Evolutionary conservation across 2,329 filamentous ascomycete species (phyloP).

Genomic region (Parasarocladium wereldwijsianum): DNA sequence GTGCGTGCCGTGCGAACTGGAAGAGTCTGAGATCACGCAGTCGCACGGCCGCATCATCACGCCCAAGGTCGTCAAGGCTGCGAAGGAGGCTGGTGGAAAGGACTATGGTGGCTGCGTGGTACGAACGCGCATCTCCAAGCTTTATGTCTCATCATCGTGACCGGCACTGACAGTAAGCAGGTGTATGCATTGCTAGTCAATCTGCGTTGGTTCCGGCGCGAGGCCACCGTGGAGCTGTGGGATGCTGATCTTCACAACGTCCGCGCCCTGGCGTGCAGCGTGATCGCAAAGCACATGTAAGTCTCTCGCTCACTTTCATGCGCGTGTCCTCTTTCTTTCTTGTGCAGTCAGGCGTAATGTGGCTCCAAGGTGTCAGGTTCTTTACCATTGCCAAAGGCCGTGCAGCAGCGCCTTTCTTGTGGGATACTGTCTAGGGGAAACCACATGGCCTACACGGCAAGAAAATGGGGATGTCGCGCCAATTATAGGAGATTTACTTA

Average conservation of each 20-base stretch:
- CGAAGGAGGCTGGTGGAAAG: constrained; percentile 64
- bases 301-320: too few relatives aligned
- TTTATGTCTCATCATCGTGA: too few relatives aligned
- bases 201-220: constrained; percentile 61
- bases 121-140: constrained; percentile 6
- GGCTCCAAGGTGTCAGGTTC: too few relatives aligned
- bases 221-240: constrained; percentile 74
- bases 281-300: constrained; percentile 69
- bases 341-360: too few relatives aligned
- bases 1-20: constrained; percentile 79
- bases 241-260: constrained; percentile 73
- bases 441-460: background rate
- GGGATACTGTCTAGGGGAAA: background rate
- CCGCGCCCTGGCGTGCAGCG: constrained; percentile 71
- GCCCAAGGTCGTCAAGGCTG: constrained; percentile 60
- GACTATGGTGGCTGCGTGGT: constrained; percentile 65
- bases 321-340: too few relatives aligned
- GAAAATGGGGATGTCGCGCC: background rate
- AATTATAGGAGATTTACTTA: background rate
- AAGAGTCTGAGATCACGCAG: constrained; percentile 56
- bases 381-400: too few relatives aligned
- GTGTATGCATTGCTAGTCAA: constrained; percentile 66
- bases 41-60: constrained; percentile 83
- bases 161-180: constrained; percentile 38
- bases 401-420: background rate